These are phyloP conservation scores for Gigaspora rosea DNA, from an alignment of 192 early-diverging fungal species.

Conservation along the genomic window DNA sequence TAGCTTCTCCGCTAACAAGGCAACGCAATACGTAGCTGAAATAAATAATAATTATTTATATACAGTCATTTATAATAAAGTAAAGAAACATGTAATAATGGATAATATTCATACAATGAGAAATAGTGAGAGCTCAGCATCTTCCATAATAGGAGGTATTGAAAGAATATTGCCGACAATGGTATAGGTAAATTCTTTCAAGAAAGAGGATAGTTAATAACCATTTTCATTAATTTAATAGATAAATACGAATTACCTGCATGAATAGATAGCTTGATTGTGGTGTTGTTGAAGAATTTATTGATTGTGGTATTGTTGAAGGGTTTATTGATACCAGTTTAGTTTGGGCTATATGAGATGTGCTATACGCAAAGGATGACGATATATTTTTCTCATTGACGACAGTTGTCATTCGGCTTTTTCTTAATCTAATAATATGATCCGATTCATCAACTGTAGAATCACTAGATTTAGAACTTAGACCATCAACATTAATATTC, in stretches of 20 bases:
- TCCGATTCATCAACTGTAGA: background rate
- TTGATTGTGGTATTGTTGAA: background rate
- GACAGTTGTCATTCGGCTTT: conserved; percentile 19
- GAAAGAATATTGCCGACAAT: conserved; percentile 81
- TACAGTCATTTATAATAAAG: too few species aligned
- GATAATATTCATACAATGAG: conserved; percentile 40
- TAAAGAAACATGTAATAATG: too few species aligned
- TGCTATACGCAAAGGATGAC: background rate
- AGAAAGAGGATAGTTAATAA: conserved; percentile 12
- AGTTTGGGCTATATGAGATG: too few species aligned
- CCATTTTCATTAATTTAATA: background rate
- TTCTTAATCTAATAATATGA: conserved; percentile 18
- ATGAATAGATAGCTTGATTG: conserved; percentile 43
- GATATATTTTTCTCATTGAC: background rate
- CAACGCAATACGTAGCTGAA: conserved; percentile 62
- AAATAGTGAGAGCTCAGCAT: conserved; percentile 81
- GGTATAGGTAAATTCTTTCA: conserved; percentile 70
- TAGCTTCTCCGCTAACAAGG: conserved; percentile 77
- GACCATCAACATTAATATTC: too few species aligned
- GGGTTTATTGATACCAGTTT: conserved; percentile 6
- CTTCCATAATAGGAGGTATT: conserved; percentile 83
- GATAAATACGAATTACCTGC: conserved; percentile 28
- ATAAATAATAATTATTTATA: too few species aligned
- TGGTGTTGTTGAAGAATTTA: background rate
- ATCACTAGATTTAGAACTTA: too few species aligned